phyloP scores from a whole-genome alignment of 306 rosid genomes.

The Quercus mongolica region DNA sequence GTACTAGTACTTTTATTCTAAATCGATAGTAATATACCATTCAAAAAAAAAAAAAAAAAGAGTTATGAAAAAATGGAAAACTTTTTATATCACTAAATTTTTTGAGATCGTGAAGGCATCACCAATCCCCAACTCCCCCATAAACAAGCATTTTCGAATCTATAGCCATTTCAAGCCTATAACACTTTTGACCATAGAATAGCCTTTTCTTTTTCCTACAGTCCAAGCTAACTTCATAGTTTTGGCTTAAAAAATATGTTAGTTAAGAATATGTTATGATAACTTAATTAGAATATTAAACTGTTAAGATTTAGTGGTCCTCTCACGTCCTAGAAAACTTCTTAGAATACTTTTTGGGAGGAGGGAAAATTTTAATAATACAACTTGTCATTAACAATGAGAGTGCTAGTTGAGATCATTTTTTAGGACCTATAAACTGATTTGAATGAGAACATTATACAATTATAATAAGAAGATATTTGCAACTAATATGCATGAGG shows the following conservation, averaged over 20 bases:
- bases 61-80: too few species aligned
- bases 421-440: background rate
- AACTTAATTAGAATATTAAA: constrained; percentile 64
- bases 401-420: background rate
- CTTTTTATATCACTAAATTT: too few species aligned
- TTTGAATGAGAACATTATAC: background rate
- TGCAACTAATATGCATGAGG: too few species aligned
- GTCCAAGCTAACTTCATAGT: constrained; percentile 39
- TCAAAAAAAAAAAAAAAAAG: too few species aligned
- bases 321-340: constrained; percentile 14
- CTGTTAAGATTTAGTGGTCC: constrained; percentile 84
- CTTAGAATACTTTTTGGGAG: background rate
- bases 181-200: constrained; percentile 46
- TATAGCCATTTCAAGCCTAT: constrained; percentile 51
- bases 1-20: too few species aligned
- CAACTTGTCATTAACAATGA: background rate
- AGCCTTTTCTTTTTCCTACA: constrained; percentile 70
- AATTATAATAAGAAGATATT: too few species aligned
- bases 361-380: background rate
- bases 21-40: too few species aligned
- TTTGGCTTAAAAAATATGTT: constrained; percentile 29
- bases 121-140: constrained; percentile 31
- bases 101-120: constrained; percentile 30
- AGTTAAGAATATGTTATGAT: constrained; percentile 38
- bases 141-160: constrained; percentile 8